phyloP scores from a whole-genome alignment of 345 rosid species.

The Boechera retrofracta region DNA sequence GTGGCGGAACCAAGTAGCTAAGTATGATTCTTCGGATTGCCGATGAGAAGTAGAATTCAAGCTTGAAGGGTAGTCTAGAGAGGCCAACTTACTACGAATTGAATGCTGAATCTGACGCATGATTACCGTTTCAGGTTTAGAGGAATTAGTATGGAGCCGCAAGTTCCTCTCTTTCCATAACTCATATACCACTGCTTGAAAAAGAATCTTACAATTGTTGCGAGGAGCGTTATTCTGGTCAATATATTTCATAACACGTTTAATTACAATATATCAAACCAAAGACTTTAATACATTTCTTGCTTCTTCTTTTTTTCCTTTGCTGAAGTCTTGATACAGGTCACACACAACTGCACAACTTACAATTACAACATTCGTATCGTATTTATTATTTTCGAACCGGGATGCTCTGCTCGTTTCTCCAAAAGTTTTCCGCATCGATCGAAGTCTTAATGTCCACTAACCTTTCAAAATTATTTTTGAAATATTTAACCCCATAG shows the following conservation, averaged over 20 bases:
- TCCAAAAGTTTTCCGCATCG: slow-evolving; percentile 57
- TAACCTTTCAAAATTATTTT: slow-evolving; percentile 53
- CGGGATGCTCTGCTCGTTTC: slow-evolving; percentile 61
- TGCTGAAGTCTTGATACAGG: not conserved
- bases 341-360: not conserved
- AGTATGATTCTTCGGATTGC: no score
- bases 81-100: no score
- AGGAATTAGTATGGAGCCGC: no score
- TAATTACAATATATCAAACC: slow-evolving; percentile 6
- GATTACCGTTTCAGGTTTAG: no score
- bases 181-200: no score
- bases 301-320: not conserved
- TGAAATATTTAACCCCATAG: slow-evolving; percentile 62
- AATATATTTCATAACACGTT: not conserved
- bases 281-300: not conserved
- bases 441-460: slow-evolving; percentile 51
- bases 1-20: no score
- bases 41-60: no score
- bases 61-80: no score
- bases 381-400: slow-evolving; percentile 19
- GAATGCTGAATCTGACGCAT: no score
- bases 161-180: no score
- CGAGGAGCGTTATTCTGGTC: no score
- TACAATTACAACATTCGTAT: not conserved
- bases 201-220: no score